Conservation (phyloP, 2,329 filamentous ascomycete genomes). For the Oidium heveae region DNA sequence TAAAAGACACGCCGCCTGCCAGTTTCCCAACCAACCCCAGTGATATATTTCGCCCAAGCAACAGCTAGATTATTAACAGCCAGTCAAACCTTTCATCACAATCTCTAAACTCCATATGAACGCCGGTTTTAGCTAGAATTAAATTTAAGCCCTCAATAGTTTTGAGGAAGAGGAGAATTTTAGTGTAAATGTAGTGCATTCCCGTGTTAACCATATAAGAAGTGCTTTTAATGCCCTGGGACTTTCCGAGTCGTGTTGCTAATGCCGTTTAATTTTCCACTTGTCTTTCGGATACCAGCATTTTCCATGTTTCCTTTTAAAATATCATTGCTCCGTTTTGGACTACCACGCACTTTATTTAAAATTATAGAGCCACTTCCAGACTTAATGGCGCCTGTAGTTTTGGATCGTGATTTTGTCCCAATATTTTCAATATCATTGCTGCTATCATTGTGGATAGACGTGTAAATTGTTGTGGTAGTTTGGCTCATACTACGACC, state of each 20-base stretch:
- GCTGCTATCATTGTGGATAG: slow-evolving; percentile 40
- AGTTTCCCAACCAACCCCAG: no score
- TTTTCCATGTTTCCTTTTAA: slow-evolving; percentile 25
- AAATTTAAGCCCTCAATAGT: no score
- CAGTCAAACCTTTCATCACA: no score
- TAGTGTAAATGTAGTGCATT: no score
- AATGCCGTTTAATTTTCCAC: slow-evolving; percentile 36
- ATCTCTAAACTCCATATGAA: no score
- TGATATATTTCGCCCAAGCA: no score
- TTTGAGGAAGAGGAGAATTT: no score
- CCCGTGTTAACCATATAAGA: no score
- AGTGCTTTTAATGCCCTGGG: slow-evolving; percentile 4
- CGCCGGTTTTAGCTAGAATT: no score
- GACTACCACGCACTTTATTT: slow-evolving; percentile 36
- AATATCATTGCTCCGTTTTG: slow-evolving; percentile 25
- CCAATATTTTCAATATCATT: slow-evolving; percentile 50
- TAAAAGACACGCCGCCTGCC: no score
- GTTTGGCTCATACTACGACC: slow-evolving; percentile 42
- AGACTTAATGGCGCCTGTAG: slow-evolving; percentile 29
- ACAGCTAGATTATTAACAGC: no score
- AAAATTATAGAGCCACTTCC: slow-evolving; percentile 21
- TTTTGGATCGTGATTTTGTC: slow-evolving; percentile 20
- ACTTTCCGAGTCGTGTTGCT: slow-evolving; percentile 14
- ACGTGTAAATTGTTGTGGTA: slow-evolving; percentile 39
- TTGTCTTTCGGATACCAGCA: slow-evolving; percentile 36